Conservation (phyloP, 2,329 filamentous ascomycete genomes). For the Aureobasidium zeae region DNA sequence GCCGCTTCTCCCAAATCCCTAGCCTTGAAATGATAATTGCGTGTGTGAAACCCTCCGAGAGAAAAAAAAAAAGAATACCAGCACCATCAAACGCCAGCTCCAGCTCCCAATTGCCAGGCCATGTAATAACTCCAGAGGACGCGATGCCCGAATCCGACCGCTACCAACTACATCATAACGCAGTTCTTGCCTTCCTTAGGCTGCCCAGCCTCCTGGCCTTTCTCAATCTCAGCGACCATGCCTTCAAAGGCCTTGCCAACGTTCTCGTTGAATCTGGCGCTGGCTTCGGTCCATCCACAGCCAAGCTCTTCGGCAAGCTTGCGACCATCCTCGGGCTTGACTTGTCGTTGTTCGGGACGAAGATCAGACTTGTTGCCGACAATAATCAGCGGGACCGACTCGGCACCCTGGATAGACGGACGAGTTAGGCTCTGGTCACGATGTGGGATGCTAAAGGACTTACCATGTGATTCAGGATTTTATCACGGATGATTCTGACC, state of each 20-base stretch:
- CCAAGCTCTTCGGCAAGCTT: conserved; percentile 77
- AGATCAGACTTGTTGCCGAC: conserved; percentile 97
- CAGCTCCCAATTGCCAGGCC: too few relatives aligned
- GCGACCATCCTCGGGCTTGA: conserved; percentile 75
- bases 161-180: conserved; percentile 74
- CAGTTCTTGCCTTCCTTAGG: conserved; percentile 81
- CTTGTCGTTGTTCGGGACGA: conserved; percentile 84
- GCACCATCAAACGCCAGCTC: too few relatives aligned
- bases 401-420: conserved; percentile 76
- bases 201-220: conserved; percentile 71
- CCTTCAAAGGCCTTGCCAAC: conserved; percentile 87
- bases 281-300: conserved; percentile 91
- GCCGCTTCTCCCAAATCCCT: too few relatives aligned
- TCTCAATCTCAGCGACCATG: conserved; percentile 91
- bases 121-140: too few relatives aligned
- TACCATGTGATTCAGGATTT: conserved; percentile 93
- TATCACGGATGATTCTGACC: conserved; percentile 90
- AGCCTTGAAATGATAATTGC: too few relatives aligned
- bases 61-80: too few relatives aligned
- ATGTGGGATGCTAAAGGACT: conserved; percentile 26
- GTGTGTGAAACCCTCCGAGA: too few relatives aligned
- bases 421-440: too few relatives aligned
- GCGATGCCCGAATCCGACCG: too few relatives aligned
- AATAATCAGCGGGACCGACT: conserved; percentile 85
- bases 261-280: conserved; percentile 88